phyloP scores from a whole-genome alignment of 2,329 filamentous ascomycete genomes.

The Huntiella savannae region DNA sequence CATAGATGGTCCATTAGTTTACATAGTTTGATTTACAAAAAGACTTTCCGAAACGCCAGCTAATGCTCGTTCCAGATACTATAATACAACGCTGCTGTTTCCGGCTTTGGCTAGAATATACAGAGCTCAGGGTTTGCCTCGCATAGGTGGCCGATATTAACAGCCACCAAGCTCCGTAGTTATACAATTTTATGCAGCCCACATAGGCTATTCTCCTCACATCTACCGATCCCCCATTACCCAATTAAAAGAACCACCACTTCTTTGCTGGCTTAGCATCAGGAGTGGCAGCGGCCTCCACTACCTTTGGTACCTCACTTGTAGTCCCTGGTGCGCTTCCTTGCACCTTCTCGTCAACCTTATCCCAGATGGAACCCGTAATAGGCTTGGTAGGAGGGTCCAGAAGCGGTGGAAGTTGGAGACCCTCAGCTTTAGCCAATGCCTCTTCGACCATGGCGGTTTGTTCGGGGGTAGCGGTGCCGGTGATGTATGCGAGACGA shows the following conservation, averaged over 20 bases:
- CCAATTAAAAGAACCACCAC: slow-evolving; percentile 10
- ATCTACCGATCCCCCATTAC: not conserved
- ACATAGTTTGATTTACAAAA: not conserved
- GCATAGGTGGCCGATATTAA: too few species aligned
- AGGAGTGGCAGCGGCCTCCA: not conserved
- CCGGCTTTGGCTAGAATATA: too few species aligned
- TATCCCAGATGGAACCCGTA: slow-evolving; percentile 12
- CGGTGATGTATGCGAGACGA: slow-evolving; percentile 40
- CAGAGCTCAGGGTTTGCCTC: too few species aligned
- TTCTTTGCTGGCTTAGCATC: slow-evolving; percentile 13
- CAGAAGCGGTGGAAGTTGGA: slow-evolving; percentile 32
- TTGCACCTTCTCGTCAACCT: slow-evolving; percentile 12
- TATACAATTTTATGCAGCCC: slow-evolving; percentile 23
- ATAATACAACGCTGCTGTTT: slow-evolving; percentile 7
- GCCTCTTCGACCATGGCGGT: slow-evolving; percentile 37
- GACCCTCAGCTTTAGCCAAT: slow-evolving; percentile 28
- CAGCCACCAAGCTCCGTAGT: slow-evolving; percentile 16
- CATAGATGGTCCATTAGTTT: too few species aligned
- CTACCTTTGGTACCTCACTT: too few species aligned
- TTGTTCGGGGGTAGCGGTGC: slow-evolving; percentile 36
- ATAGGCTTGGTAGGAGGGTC: slow-evolving; percentile 23
- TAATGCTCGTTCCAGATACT: slow-evolving; percentile 21
- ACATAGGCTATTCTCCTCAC: slow-evolving; percentile 9
- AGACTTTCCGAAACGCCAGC: slow-evolving; percentile 22
- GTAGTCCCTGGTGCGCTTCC: not conserved